These are phyloP conservation scores for Gracilaria gracilis DNA, from an alignment of 23 red algal genomes.

Conservation along the genomic window DNA sequence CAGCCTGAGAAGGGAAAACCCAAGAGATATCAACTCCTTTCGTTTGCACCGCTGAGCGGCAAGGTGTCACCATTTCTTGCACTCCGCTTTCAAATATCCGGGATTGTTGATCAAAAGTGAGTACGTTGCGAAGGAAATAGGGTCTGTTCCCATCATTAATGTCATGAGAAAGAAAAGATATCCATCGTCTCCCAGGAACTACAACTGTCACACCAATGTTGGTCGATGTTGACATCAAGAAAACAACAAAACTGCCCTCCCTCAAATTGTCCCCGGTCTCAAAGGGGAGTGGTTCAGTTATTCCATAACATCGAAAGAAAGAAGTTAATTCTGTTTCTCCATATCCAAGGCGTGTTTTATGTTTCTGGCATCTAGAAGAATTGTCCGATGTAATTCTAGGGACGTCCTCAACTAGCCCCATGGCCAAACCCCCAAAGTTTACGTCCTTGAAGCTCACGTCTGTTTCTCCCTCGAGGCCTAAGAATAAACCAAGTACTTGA, in stretches of 20 bases:
- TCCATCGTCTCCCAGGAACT: constrained; percentile 3
- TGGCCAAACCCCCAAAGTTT: constrained; percentile 26
- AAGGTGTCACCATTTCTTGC: constrained; percentile 7
- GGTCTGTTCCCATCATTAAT: constrained; percentile 9
- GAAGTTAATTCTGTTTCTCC: constrained; percentile 19
- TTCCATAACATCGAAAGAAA: constrained; percentile 25
- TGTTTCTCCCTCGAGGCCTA: constrained; percentile 4
- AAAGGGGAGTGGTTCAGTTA: constrained; percentile 15
- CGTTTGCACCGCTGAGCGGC: constrained; percentile 18
- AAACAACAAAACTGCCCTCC: not conserved
- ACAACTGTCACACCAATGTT: constrained; percentile 16
- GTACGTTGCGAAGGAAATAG: not conserved
- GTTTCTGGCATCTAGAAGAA: constrained; percentile 7
- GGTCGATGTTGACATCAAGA: not conserved
- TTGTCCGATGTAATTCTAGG: not conserved
- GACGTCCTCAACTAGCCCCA: not conserved
- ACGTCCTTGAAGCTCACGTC: constrained; percentile 12
- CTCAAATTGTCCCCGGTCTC: not conserved
- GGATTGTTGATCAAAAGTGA: constrained; percentile 1
- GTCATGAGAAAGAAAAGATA: constrained; percentile 7
- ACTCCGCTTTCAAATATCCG: constrained; percentile 15
- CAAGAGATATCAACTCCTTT: constrained; percentile 10
- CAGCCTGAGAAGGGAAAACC: not conserved
- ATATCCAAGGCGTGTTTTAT: constrained; percentile 10
- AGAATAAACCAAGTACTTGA: constrained; percentile 10